Conservation (phyloP, 805 yeast species). For the Sungouiella blattae region DNA sequence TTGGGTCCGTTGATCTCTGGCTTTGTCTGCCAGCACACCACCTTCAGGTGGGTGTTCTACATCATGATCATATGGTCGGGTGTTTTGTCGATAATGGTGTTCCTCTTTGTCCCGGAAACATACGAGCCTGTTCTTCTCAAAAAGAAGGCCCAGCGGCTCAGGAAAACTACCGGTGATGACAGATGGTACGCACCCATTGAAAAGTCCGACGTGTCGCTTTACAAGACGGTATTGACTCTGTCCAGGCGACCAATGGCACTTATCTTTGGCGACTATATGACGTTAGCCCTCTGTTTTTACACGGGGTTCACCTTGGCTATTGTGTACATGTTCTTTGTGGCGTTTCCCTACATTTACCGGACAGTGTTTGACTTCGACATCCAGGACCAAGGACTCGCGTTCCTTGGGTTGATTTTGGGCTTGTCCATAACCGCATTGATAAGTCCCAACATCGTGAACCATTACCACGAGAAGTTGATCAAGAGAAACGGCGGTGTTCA, state of each 20-base stretch:
- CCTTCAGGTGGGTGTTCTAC: constrained; percentile 26
- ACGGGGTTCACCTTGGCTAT: constrained; percentile 16
- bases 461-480: constrained; percentile 4
- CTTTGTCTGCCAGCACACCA: constrained; percentile 18
- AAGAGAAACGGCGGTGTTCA: constrained; percentile 6
- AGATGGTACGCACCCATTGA: constrained; percentile 42
- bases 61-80: constrained; percentile 24
- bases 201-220: constrained; percentile 11
- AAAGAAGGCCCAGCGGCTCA: constrained; percentile 22
- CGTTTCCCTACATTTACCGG: constrained; percentile 13
- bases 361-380: constrained; percentile 10
- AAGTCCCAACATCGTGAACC: constrained; percentile 7
- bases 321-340: constrained; percentile 14
- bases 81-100: constrained; percentile 15
- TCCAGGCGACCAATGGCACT: constrained; percentile 23
- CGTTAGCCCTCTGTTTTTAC: constrained; percentile 22
- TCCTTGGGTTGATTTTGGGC: constrained; percentile 12
- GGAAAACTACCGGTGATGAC: constrained; percentile 33
- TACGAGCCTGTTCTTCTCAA: constrained; percentile 24
- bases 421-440: constrained; percentile 6
- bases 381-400: constrained; percentile 11
- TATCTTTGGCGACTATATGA: constrained; percentile 27
- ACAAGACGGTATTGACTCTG: constrained; percentile 17
- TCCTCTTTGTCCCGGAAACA: constrained; percentile 26
- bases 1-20: constrained; percentile 28